A percentile compares a stretch with the other conserved stretches of the same genome.
phyloP scores from a whole-genome alignment of 2,329 filamentous ascomycete species.

The Sporothrix protearum region DNA sequence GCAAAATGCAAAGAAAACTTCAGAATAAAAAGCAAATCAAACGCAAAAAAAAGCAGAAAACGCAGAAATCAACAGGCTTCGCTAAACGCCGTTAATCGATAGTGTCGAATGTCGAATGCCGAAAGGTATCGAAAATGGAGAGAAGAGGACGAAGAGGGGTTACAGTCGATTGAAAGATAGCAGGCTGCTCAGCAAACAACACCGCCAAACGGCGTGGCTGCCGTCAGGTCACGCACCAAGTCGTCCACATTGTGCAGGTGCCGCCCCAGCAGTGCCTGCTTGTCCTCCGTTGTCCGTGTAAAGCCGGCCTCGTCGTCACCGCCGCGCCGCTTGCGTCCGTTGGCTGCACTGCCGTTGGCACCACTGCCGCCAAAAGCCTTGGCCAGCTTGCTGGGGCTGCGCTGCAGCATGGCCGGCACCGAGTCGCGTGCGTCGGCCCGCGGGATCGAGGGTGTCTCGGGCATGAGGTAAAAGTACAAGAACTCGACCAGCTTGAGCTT shows the following conservation, averaged over 20 bases:
- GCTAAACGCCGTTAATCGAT: slow-evolving; percentile 22
- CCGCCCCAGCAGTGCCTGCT: slow-evolving; percentile 71
- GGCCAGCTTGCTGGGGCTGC: slow-evolving; percentile 65
- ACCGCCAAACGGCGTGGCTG: slow-evolving; percentile 70
- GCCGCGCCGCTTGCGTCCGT: slow-evolving; percentile 13
- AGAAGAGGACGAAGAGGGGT: neutral
- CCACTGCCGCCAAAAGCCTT: slow-evolving; percentile 48
- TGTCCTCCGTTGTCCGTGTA: slow-evolving; percentile 72
- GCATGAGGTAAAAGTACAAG: slow-evolving; percentile 97
- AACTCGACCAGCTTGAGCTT: slow-evolving; percentile 97
- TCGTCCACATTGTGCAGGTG: slow-evolving; percentile 82
- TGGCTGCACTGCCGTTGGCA: slow-evolving; percentile 27
- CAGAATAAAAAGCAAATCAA: slow-evolving; percentile 1
- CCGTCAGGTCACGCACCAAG: slow-evolving; percentile 76
- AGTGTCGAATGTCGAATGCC: slow-evolving; percentile 15
- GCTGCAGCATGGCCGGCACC: slow-evolving; percentile 55
- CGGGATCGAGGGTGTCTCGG: slow-evolving; percentile 65
- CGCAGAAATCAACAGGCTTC: slow-evolving; percentile 6
- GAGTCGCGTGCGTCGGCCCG: slow-evolving; percentile 39
- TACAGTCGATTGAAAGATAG: too few species aligned
- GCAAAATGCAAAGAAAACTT: neutral
- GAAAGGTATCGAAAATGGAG: neutral
- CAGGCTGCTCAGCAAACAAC: slow-evolving; percentile 44
- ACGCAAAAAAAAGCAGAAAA: too few species aligned
- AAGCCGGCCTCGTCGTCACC: slow-evolving; percentile 33